Evolutionary conservation across 345 rosid genomes (phyloP).

Genomic region (Cochlearia excelsa): DNA sequence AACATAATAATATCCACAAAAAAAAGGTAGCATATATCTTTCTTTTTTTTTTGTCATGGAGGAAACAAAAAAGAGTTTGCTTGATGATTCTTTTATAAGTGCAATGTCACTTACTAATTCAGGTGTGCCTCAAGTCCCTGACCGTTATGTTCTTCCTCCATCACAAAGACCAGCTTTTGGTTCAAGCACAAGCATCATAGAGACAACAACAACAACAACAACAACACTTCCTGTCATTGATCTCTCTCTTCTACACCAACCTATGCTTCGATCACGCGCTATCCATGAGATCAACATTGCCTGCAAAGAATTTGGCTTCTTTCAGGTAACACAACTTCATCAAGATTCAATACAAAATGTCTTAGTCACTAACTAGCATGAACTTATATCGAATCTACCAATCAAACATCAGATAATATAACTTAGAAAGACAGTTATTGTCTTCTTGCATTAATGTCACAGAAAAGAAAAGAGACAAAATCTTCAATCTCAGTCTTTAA

Average conservation of each 20-base stretch:
- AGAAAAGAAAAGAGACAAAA: neutral
- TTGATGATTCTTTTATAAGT: constrained; percentile 22
- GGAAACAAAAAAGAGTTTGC: constrained; percentile 14
- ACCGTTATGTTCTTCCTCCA: constrained; percentile 37
- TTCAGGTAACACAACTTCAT: constrained; percentile 33
- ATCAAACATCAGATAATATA: constrained; percentile 3
- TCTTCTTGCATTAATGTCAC: constrained; percentile 4
- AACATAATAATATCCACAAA: neutral
- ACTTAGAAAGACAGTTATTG: constrained; percentile 31
- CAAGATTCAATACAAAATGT: constrained; percentile 17
- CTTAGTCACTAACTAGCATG: neutral
- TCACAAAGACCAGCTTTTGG: constrained; percentile 31
- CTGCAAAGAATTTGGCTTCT: constrained; percentile 38
- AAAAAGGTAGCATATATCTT: no score
- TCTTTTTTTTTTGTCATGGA: constrained; percentile 13
- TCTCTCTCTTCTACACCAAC: constrained; percentile 26
- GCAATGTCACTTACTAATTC: constrained; percentile 31
- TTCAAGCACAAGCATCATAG: neutral
- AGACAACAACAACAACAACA: neutral
- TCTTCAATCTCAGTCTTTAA: constrained; percentile 1
- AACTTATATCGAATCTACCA: constrained; percentile 14
- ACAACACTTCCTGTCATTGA: constrained; percentile 36
- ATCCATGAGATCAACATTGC: constrained; percentile 31
- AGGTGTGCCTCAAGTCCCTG: constrained; percentile 22
- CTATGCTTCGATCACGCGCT: constrained; percentile 21